Conservation (phyloP, 2,329 filamentous ascomycete species). For the Phialophora tarda region DNA sequence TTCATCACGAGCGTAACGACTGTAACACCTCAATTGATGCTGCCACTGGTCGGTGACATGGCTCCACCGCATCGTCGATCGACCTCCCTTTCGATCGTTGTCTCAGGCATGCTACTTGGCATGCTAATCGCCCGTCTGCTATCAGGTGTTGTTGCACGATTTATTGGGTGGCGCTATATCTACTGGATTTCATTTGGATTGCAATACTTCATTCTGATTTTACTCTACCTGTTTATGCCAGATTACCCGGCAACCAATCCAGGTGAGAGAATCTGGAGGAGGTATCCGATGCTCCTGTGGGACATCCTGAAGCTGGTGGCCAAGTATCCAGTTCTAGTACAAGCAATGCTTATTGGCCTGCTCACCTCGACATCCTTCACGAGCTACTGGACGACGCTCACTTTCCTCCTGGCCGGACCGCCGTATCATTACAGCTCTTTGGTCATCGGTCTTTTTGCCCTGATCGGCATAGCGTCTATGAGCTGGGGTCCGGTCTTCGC, state of each 20-base stretch:
- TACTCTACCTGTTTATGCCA: conserved; percentile 76
- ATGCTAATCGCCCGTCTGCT: conserved; percentile 77
- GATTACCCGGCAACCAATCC: conserved; percentile 80
- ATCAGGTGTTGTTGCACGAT: conserved; percentile 75
- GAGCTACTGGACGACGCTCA: conserved; percentile 75
- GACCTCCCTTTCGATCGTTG: conserved; percentile 73
- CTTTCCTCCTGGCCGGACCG: conserved; percentile 74
- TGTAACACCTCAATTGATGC: conserved; percentile 79
- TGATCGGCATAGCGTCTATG: conserved; percentile 76
- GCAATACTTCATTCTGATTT: conserved; percentile 69
- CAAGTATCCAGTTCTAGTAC: conserved; percentile 70
- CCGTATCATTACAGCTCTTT: conserved; percentile 73
- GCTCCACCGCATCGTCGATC: conserved; percentile 72
- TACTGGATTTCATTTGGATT: conserved; percentile 78
- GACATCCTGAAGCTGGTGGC: conserved; percentile 68
- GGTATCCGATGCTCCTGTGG: conserved; percentile 59
- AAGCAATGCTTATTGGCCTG: conserved; percentile 71
- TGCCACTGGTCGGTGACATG: conserved; percentile 79
- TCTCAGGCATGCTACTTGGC: conserved; percentile 75
- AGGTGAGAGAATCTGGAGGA: conserved; percentile 47
- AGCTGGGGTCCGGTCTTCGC: conserved; percentile 71
- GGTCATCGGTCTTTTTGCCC: conserved; percentile 75
- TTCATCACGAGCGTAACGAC: conserved; percentile 77
- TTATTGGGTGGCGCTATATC: conserved; percentile 74
- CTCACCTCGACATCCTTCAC: conserved; percentile 68